Conservation (phyloP, 2,329 filamentous ascomycete species). For the Triangularia verruculosa region DNA sequence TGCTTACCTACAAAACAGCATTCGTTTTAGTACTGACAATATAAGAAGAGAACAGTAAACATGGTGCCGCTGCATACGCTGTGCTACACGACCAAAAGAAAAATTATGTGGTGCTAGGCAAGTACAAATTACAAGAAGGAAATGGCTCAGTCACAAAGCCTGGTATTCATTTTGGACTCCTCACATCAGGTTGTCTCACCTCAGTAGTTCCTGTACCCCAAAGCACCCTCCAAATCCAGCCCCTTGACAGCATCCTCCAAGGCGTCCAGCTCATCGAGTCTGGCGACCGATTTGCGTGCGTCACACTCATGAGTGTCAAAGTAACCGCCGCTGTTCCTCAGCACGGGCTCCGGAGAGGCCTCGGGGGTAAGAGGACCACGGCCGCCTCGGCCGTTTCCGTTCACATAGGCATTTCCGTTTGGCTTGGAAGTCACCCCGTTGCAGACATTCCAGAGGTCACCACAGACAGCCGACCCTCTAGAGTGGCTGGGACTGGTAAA, state of each 20-base stretch:
- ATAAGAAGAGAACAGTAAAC: too few relatives aligned
- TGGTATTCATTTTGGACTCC: not conserved
- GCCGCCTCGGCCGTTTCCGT: not conserved
- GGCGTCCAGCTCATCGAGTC: slow-evolving; percentile 20
- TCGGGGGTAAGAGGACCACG: slow-evolving; percentile 21
- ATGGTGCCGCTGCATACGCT: too few relatives aligned
- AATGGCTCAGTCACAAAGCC: not conserved
- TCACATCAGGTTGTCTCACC: not conserved
- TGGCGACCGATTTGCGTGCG: slow-evolving; percentile 21
- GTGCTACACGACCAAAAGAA: not conserved
- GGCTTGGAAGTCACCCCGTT: not conserved
- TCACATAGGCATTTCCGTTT: slow-evolving; percentile 4
- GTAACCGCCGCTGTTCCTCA: not conserved
- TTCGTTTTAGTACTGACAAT: too few relatives aligned
- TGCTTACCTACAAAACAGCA: too few relatives aligned
- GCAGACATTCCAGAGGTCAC: slow-evolving; percentile 10
- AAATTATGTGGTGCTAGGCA: not conserved
- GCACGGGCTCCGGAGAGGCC: slow-evolving; percentile 25
- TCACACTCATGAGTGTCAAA: slow-evolving; percentile 22
- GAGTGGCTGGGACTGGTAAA: slow-evolving; percentile 26
- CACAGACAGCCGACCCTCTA: slow-evolving; percentile 17
- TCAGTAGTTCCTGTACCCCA: slow-evolving; percentile 26
- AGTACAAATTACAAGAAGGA: not conserved
- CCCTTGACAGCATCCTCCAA: slow-evolving; percentile 27
- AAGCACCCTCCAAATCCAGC: slow-evolving; percentile 31